These are phyloP conservation scores for Hirsutella rhossiliensis DNA, from an alignment of 2,329 filamentous ascomycete species.

Conservation along the genomic window DNA sequence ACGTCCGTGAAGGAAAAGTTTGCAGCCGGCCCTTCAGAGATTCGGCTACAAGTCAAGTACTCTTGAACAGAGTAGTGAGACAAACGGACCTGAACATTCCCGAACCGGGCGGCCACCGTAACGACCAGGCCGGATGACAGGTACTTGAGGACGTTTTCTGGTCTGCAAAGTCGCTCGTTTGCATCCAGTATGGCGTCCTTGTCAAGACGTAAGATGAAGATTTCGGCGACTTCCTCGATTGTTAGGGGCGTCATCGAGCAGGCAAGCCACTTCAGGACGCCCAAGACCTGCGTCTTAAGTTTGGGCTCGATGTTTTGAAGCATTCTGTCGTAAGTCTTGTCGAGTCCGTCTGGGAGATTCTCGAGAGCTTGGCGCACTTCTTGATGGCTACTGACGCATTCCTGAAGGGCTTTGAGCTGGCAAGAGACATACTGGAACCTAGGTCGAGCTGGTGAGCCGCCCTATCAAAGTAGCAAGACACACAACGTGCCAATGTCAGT, in stretches of 20 bases:
- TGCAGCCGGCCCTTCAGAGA: background rate
- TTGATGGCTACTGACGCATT: no score
- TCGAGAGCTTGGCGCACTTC: background rate
- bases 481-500: no score
- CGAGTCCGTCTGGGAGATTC: conserved; percentile 1
- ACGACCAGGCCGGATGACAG: conserved; percentile 1
- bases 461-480: no score
- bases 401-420: background rate
- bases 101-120: no score
- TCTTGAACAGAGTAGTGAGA: conserved; percentile 5
- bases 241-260: background rate
- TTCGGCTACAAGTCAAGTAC: conserved; percentile 2
- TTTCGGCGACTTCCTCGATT: background rate
- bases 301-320: background rate
- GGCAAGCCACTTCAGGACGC: conserved; percentile 3
- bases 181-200: background rate
- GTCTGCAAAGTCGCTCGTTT: background rate
- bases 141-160: conserved; percentile 1
- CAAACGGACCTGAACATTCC: background rate
- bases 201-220: conserved; percentile 2
- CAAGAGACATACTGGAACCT: background rate
- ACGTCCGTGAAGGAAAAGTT: conserved; percentile 1
- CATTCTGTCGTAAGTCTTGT: conserved; percentile 4
- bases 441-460: background rate
- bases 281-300: background rate